A percentile compares a stretch with the other conserved stretches of the same genome.
Conservation (phyloP, 306 rosid species). For the Malus fusca region DNA sequence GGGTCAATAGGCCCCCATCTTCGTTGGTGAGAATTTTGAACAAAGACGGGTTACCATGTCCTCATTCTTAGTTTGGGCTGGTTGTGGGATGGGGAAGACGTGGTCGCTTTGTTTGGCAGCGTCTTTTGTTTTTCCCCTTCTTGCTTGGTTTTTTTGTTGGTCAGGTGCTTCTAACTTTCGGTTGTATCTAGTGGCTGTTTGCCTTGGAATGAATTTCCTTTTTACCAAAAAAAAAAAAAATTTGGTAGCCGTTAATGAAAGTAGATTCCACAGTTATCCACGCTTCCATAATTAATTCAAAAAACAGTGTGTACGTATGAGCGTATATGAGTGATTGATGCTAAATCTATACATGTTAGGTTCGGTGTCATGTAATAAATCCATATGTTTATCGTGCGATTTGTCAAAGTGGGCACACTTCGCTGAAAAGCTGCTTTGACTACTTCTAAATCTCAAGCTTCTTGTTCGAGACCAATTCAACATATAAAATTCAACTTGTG, state of each 20-base stretch:
- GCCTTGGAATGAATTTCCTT: too few relatives aligned
- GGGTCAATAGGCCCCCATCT: too few relatives aligned
- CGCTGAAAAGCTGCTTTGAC: conserved; percentile 24
- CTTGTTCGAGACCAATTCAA: conserved; percentile 1
- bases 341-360: not conserved
- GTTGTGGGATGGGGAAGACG: too few relatives aligned
- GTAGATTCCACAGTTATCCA: not conserved
- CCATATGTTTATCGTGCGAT: not conserved
- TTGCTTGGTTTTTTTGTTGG: too few relatives aligned
- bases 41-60: too few relatives aligned
- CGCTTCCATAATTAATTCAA: not conserved
- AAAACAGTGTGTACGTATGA: not conserved
- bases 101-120: too few relatives aligned
- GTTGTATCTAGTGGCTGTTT: too few relatives aligned
- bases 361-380: not conserved
- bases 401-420: not conserved
- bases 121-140: too few relatives aligned
- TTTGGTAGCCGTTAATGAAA: not conserved
- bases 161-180: too few relatives aligned
- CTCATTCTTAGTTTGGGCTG: too few relatives aligned
- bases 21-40: too few relatives aligned
- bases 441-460: conserved; percentile 7
- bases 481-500: not conserved
- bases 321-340: not conserved
- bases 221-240: too few relatives aligned